These are phyloP conservation scores for Sporothrix curviconia DNA, from an alignment of 2,329 filamentous ascomycete species.

Conservation along the genomic window DNA sequence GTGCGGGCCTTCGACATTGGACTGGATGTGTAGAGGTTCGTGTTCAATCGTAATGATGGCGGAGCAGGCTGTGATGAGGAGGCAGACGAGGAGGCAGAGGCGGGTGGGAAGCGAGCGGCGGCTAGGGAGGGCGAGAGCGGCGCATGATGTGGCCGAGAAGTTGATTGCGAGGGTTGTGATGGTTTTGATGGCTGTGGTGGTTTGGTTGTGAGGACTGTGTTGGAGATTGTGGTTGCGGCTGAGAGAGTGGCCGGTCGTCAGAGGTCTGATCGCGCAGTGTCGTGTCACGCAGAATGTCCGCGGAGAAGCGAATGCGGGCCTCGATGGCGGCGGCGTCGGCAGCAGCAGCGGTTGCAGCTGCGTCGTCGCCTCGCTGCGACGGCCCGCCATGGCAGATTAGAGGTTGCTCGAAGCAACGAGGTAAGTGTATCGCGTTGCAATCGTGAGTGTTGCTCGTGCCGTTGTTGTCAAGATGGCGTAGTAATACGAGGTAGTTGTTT, in stretches of 20 bases:
- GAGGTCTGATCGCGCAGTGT: background rate
- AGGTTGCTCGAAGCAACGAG: background rate
- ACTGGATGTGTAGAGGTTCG: conserved; percentile 3
- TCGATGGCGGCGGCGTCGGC: conserved; percentile 6
- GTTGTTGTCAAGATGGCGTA: too few relatives aligned
- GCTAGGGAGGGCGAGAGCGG: background rate
- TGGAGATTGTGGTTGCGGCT: background rate
- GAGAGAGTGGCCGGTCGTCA: background rate
- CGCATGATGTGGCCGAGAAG: background rate
- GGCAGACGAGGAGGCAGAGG: background rate
- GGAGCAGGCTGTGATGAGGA: background rate
- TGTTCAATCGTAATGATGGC: background rate
- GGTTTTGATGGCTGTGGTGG: background rate
- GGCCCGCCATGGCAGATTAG: conserved; percentile 16
- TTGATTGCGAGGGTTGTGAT: background rate
- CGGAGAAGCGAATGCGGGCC: conserved; percentile 24
- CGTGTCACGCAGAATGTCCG: conserved; percentile 19
- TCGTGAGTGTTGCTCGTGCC: too few relatives aligned
- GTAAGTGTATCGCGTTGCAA: too few relatives aligned
- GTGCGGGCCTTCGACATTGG: conserved; percentile 16
- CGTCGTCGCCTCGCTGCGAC: conserved; percentile 12
- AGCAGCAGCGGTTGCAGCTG: background rate
- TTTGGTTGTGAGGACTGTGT: background rate
- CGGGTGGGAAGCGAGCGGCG: background rate
- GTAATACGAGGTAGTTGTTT: background rate